Evolutionary conservation across 306 rosid species (phyloP), one percentile per base, ranked within the genome.

Genomic region (Biancaea sappan): DNA sequence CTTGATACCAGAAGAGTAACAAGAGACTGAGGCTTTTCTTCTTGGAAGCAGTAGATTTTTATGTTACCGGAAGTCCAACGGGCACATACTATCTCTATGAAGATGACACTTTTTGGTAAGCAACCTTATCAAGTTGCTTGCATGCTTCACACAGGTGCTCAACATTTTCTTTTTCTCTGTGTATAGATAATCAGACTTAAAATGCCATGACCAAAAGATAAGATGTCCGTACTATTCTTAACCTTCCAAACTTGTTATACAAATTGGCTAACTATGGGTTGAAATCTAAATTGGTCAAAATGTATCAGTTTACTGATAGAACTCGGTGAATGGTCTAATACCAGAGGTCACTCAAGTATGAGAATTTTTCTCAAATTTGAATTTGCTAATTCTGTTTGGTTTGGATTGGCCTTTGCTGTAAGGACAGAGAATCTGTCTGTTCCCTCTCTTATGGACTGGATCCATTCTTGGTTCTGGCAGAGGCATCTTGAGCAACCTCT

Each of bases 21-120:
- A 63, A 82, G 92, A 77, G 91, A 82, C 44, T 48, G 72, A 1
- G 95, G 96, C 1, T 91, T 90, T 88, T 93, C 97, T 60, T 87
- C 83, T 32, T 87, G 90, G 91, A 90, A 87, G 77, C 29, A 81
- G 40, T 89, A 88, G 87, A 66, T 77, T 78, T 26, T 52, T 35
- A 47, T 59, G 51, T 37, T 18, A 59, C 34, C 6, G 37, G 50
- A 74, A 67, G 50, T 72, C 66, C 15, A n/a, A 22, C 26, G 14
- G 67, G 12, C 32, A 35, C 72, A 69, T 57, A 71, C 29, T 21
- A 48, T 25, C 22, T 59, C 28, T 46, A 21, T 32, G 25, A 48
- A 8, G 46, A 34, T 18, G 12, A 34, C 16, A 34, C 66, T 32
- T 18, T 1, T 4, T 40, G 62, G 26, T 61, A 24, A n/a, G 63